Conservation (phyloP, 148 eudicot species). For the Rhododendron mucronatum region DNA sequence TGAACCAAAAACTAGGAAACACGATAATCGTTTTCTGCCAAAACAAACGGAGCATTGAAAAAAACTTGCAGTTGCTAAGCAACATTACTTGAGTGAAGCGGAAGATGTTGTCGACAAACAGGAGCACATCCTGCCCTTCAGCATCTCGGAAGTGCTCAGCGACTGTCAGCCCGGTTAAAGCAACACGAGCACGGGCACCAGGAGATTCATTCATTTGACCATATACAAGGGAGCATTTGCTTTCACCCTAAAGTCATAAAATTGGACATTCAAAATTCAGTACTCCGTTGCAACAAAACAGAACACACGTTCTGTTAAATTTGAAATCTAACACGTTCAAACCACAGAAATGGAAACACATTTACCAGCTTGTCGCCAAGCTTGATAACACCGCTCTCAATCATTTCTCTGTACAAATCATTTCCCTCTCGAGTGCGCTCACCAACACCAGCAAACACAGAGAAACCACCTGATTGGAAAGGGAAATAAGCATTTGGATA, state of each 20-base stretch:
- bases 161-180: conserved; percentile 65
- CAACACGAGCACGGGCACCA: conserved; percentile 79
- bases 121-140: conserved; percentile 71
- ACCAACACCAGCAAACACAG: conserved; percentile 82
- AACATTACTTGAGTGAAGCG: conserved; percentile 57
- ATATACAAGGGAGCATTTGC: conserved; percentile 69
- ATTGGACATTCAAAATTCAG: neutral
- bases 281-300: neutral
- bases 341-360: neutral
- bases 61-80: neutral
- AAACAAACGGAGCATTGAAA: neutral
- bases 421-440: conserved; percentile 85
- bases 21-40: neutral
- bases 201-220: conserved; percentile 82
- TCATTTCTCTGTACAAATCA: conserved; percentile 77
- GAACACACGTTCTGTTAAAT: neutral
- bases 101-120: conserved; percentile 70
- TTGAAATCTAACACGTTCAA: neutral
- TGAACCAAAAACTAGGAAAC: neutral
- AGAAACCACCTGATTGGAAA: conserved; percentile 67
- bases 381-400: conserved; percentile 85
- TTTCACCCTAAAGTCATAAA: conserved; percentile 41
- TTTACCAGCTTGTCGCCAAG: conserved; percentile 65
- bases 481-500: neutral
- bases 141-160: conserved; percentile 75